These are phyloP conservation scores for Castanopsis chinensis DNA, from an alignment of 306 rosid species.

Conservation along the genomic window DNA sequence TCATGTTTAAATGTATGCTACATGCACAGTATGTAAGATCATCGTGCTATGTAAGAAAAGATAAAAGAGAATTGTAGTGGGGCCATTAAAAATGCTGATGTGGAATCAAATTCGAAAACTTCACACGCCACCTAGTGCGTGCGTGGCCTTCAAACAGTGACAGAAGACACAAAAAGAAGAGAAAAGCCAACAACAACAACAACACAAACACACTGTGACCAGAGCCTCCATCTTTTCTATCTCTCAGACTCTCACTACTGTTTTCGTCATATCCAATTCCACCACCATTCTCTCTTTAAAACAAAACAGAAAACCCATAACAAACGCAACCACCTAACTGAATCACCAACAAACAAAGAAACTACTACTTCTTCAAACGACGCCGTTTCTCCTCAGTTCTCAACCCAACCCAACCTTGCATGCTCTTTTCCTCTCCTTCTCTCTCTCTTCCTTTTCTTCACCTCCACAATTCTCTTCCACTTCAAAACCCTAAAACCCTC, in stretches of 20 bases:
- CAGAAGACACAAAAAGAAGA: too few relatives aligned
- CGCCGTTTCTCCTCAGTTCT: slow-evolving; percentile 14
- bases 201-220: too few relatives aligned
- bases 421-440: slow-evolving; percentile 24
- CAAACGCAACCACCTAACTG: too few relatives aligned
- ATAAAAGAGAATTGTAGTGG: neutral
- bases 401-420: slow-evolving; percentile 24
- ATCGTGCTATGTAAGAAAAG: neutral
- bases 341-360: too few relatives aligned
- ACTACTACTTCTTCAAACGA: neutral
- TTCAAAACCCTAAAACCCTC: slow-evolving; percentile 46
- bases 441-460: neutral
- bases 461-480: slow-evolving; percentile 12
- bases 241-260: too few relatives aligned
- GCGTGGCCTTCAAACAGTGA: too few relatives aligned
- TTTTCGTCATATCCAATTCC: too few relatives aligned
- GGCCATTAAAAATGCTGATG: neutral
- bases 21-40: too few relatives aligned
- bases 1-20: accelerated
- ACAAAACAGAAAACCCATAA: too few relatives aligned
- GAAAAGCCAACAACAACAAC: neutral
- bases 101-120: neutral
- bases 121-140: neutral
- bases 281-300: too few relatives aligned
- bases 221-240: too few relatives aligned